phyloP scores from a whole-genome alignment of 768 basidiomycete species.

The Hygrocybe coccinea region DNA sequence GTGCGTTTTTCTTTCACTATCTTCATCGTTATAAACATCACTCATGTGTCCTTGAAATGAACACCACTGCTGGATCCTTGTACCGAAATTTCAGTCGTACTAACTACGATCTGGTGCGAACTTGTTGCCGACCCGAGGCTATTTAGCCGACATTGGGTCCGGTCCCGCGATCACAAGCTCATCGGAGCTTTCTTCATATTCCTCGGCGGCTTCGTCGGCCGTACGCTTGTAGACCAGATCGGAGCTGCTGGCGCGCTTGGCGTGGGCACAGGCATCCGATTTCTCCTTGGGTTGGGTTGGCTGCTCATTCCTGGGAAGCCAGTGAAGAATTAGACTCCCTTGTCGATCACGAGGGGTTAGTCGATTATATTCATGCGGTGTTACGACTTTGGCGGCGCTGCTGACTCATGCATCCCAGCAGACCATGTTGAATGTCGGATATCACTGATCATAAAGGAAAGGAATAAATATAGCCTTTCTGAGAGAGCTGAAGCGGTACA shows the following conservation, averaged over 20 bases:
- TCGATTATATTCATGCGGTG: no score
- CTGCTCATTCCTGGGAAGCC: slow-evolving; percentile 51
- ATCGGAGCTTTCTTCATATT: slow-evolving; percentile 67
- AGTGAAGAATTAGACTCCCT: no score
- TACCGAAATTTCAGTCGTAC: slow-evolving; percentile 50
- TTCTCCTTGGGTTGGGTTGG: slow-evolving; percentile 62
- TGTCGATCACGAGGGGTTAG: no score
- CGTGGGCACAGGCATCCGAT: slow-evolving; percentile 56
- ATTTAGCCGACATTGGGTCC: slow-evolving; percentile 51
- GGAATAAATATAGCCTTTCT: no score
- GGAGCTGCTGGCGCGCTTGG: slow-evolving; percentile 65
- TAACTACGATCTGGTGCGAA: slow-evolving; percentile 88
- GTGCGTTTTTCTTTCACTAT: slow-evolving; percentile 35
- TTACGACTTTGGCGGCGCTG: no score
- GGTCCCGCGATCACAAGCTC: slow-evolving; percentile 65
- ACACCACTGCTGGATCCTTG: no score
- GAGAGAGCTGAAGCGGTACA: no score
- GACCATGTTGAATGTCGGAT: no score
- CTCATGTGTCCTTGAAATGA: no score
- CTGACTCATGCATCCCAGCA: no score
- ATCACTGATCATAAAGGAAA: no score
- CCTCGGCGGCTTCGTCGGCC: slow-evolving; percentile 65
- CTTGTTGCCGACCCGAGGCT: slow-evolving; percentile 77
- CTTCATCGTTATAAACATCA: neutral
- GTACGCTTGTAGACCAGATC: slow-evolving; percentile 53